Base-by-base conservation (phyloP, 2,329 filamentous ascomycete species). In the Ambrosiella xylebori region DNA sequence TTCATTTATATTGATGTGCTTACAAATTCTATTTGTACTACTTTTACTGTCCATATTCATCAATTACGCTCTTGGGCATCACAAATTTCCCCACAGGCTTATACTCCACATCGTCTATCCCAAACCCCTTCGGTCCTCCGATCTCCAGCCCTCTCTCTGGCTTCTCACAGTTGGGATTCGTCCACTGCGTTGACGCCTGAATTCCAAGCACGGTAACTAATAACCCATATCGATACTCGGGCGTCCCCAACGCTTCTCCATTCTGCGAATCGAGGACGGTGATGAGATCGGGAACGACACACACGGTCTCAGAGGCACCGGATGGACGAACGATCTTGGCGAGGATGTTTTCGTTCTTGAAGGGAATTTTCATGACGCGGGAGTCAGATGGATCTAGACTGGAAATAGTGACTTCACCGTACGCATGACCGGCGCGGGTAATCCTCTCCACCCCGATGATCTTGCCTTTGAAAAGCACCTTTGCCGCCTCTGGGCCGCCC, bases 341-440 rank as follows among this genome's bases (percentile, higher is more conserved):
- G n/a, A 77, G 77, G 50, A 86, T 82, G 64, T 86, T 86, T 65
- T 87, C 82, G 66, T 86, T 86, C 69, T 85, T 85, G 71, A 86
- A 86, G 0, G 82, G 82, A 54, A 86, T 81, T 65, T 78, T 82
- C 65, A 85, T 68, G 37, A 68, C 63, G 17, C 40, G 27, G n/a
- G 47, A 7, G 0, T 79, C 79, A 2, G 74, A 74, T 59, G 79
- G 72, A 4, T 50, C 39, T 1, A 39, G 19, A 41, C 60, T 59
- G 12, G 56, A 54, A 56, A 83, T 77, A 19, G 76, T 72, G 61
- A 78, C 76, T 64, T 80, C 77, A 8, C 80, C 80, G 63, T 81
- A 80, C 8, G 77, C 72, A 63, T 83, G 76, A 0, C 80, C 79
- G 64, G 75, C 77, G 61, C 73, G 73, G 47, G 82, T 64, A 0